phyloP scores from a whole-genome alignment of 1,284 basidiomycete genomes.

The Sporisorium exsertum region DNA sequence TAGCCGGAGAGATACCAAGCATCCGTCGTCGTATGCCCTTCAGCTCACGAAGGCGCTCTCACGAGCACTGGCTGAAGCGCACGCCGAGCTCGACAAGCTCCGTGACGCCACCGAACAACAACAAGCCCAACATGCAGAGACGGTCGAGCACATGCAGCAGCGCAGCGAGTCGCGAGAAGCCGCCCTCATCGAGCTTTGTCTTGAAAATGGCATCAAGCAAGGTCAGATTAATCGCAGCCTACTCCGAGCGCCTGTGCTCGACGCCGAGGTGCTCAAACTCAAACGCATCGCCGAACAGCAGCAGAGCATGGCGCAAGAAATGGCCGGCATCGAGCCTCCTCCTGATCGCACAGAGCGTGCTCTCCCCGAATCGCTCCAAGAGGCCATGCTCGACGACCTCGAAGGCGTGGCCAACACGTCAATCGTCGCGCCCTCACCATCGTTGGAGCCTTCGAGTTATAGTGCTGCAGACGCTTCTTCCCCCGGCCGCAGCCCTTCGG shows the following conservation, averaged over 20 bases:
- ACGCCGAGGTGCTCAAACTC: slow-evolving; percentile 46
- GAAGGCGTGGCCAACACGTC: slow-evolving; percentile 38
- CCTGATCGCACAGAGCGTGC: slow-evolving; percentile 23
- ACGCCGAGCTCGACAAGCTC: slow-evolving; percentile 28
- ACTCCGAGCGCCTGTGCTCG: slow-evolving; percentile 46
- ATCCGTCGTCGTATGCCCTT: slow-evolving; percentile 21
- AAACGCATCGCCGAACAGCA: slow-evolving; percentile 46
- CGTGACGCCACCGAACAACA: slow-evolving; percentile 14
- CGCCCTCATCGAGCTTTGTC: slow-evolving; percentile 46
- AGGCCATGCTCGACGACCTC: slow-evolving; percentile 64
- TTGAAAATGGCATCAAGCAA: slow-evolving; percentile 53
- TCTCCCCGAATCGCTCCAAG: slow-evolving; percentile 58
- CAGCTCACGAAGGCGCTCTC: slow-evolving; percentile 45
- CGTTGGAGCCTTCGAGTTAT: slow-evolving; percentile 30
- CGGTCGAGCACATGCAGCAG: slow-evolving; percentile 40
- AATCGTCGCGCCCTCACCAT: slow-evolving; percentile 22
- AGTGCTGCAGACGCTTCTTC: slow-evolving; percentile 3
- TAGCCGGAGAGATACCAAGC: background rate
- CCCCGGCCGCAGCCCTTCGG: slow-evolving; percentile 27
- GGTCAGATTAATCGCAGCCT: slow-evolving; percentile 54
- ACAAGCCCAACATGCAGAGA: slow-evolving; percentile 22
- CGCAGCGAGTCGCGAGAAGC: slow-evolving; percentile 46
- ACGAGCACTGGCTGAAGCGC: slow-evolving; percentile 29
- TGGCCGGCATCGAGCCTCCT: slow-evolving; percentile 21
- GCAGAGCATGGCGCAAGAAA: slow-evolving; percentile 31